Percentiles rank a stretch among this genome's conserved stretches.
Conservation (phyloP, 805 yeast genomes). For the Candida tallmaniae region DNA sequence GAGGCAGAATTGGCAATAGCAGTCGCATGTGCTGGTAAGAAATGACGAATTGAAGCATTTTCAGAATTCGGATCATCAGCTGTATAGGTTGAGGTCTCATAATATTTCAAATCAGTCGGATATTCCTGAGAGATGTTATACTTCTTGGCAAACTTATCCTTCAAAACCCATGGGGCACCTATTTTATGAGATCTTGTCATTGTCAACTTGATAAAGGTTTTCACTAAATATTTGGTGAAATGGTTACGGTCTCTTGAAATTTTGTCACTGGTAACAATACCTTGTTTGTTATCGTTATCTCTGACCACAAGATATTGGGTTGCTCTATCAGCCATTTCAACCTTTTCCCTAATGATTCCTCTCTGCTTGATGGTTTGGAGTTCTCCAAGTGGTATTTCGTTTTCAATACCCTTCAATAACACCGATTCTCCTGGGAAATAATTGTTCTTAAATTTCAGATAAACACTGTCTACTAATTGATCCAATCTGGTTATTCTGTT, state of each 20-base stretch:
- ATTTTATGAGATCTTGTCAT: conserved; percentile 72
- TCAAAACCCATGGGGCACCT: conserved; percentile 97
- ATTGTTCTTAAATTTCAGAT: conserved; percentile 68
- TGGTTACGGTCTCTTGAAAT: conserved; percentile 78
- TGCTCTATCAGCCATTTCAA: conserved; percentile 57
- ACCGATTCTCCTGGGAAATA: conserved; percentile 91
- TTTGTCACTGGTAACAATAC: conserved; percentile 68
- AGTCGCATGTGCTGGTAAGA: conserved; percentile 6
- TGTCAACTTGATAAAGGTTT: conserved; percentile 80
- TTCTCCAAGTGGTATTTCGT: conserved; percentile 12
- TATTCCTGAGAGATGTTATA: conserved; percentile 61
- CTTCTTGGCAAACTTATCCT: conserved; percentile 64
- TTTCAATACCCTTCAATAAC: conserved; percentile 42
- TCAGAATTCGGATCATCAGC: conserved; percentile 25
- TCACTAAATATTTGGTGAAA: conserved; percentile 85
- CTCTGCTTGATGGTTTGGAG: conserved; percentile 27
- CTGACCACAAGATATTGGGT: conserved; percentile 69
- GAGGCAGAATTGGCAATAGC: neutral
- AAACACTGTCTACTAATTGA: conserved; percentile 82
- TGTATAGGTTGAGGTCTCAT: conserved; percentile 28
- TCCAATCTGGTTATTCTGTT: conserved; percentile 79
- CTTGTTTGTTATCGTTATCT: conserved; percentile 47
- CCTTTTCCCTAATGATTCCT: conserved; percentile 80
- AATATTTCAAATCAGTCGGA: conserved; percentile 50
- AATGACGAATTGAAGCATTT: conserved; percentile 12